These are phyloP conservation scores for Nicotiana benthamiana DNA, from an alignment of 257 asterid species.

Conservation along the genomic window DNA sequence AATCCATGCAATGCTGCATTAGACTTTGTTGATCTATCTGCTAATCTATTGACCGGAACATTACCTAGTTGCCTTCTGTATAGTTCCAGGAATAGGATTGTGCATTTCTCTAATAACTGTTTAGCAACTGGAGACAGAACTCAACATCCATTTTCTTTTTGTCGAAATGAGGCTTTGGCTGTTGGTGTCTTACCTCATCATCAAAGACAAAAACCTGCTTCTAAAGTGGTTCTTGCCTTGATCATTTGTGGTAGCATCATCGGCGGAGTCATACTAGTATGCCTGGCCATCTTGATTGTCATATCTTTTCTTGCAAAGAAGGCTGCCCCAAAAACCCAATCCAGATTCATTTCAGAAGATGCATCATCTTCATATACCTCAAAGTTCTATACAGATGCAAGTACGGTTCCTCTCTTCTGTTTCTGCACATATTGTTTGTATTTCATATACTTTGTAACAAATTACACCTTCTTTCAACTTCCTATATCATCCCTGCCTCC, in stretches of 20 bases:
- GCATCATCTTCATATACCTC: slow-evolving; percentile 53
- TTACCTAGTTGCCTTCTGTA: slow-evolving; percentile 55
- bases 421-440: background rate
- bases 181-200: slow-evolving; percentile 67
- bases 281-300: slow-evolving; percentile 25
- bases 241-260: slow-evolving; percentile 46
- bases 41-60: slow-evolving; percentile 65
- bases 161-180: slow-evolving; percentile 72
- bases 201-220: slow-evolving; percentile 28
- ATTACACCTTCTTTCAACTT: background rate
- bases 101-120: slow-evolving; percentile 49
- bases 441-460: background rate
- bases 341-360: slow-evolving; percentile 36
- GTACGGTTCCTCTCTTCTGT: slow-evolving; percentile 33
- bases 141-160: slow-evolving; percentile 57
- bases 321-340: slow-evolving; percentile 17
- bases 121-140: slow-evolving; percentile 32
- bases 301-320: slow-evolving; percentile 38
- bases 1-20: slow-evolving; percentile 44
- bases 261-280: slow-evolving; percentile 41
- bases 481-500: background rate
- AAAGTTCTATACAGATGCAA: slow-evolving; percentile 68
- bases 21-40: slow-evolving; percentile 56
- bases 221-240: slow-evolving; percentile 36
- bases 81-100: slow-evolving; percentile 25